A percentile compares a stretch with the other conserved stretches of the same genome.
These are phyloP conservation scores for Aureobasidium pullulans DNA, from an alignment of 2,329 filamentous ascomycete species.

Conservation along the genomic window DNA sequence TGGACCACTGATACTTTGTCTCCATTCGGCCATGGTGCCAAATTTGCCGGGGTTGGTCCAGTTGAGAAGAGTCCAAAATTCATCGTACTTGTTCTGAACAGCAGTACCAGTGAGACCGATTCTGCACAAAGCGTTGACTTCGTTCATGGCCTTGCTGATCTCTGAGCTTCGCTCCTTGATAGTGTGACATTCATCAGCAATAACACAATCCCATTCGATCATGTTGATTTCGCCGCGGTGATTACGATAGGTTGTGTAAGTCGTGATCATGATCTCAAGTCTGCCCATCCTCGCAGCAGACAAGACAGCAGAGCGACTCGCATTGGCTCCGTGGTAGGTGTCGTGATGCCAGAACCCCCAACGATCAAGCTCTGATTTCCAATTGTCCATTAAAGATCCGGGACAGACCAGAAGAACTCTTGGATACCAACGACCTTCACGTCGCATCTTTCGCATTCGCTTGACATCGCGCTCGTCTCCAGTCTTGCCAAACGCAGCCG, in stretches of 20 bases:
- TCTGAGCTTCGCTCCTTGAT: constrained; percentile 75
- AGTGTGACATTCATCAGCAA: constrained; percentile 88
- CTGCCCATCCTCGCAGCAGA: constrained; percentile 64
- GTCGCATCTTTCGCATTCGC: constrained; percentile 77
- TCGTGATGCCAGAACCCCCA: constrained; percentile 98
- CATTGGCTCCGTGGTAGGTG: constrained; percentile 63
- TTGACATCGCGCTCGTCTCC: constrained; percentile 80
- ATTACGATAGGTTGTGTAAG: constrained; percentile 78
- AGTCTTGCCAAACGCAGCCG: constrained; percentile 88
- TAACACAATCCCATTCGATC: constrained; percentile 84
- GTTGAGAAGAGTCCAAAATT: constrained; percentile 91
- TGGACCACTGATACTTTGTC: constrained; percentile 66
- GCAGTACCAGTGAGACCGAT: constrained; percentile 92
- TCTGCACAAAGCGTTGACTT: constrained; percentile 83
- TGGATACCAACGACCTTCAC: constrained; percentile 68
- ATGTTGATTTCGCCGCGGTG: constrained; percentile 73
- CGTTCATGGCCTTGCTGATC: constrained; percentile 78
- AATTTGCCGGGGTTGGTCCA: constrained; percentile 84
- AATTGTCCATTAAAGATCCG: constrained; percentile 81
- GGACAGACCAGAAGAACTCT: constrained; percentile 80
- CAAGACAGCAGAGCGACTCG: constrained; percentile 46
- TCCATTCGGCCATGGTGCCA: constrained; percentile 67
- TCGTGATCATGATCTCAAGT: constrained; percentile 87
- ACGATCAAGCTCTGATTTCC: constrained; percentile 73
- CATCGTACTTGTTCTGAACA: constrained; percentile 96